Base-by-base conservation (phyloP, 208 protist genomes). In the Tritrichomonas musculus region DNA sequence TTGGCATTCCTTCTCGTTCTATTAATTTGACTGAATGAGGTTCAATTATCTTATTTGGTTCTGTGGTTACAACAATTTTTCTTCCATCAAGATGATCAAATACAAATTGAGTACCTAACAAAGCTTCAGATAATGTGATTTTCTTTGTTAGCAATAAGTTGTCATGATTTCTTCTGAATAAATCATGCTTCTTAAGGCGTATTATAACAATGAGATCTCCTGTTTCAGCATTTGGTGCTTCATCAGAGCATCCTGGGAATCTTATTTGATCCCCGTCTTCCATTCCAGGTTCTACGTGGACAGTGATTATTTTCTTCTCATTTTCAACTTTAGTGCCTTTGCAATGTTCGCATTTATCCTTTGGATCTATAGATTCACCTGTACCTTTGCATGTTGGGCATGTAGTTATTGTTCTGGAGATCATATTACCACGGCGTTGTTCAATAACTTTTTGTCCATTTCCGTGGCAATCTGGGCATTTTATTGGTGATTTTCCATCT, bases 201-300 rank as follows among this genome's bases (percentile, higher is more conserved):
- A 92, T 22, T 11, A 41, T 33, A 11, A 66, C n/a, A n/a, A n/a
- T n/a, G n/a, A n/a, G n/a, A n/a, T n/a, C n/a, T n/a, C n/a, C n/a
- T n/a, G n/a, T n/a, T n/a, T n/a, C n/a, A n/a, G n/a, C n/a, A n/a
- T n/a, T n/a, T n/a, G n/a, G n/a, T n/a, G n/a, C n/a, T n/a, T n/a
- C n/a, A n/a, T n/a, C n/a, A n/a, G n/a, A n/a, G n/a, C n/a, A n/a
- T n/a, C n/a, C n/a, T n/a, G n/a, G n/a, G n/a, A n/a, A n/a, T n/a
- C n/a, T n/a, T n/a, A n/a, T n/a, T n/a, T n/a, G n/a, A n/a, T n/a
- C n/a, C n/a, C n/a, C n/a, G n/a, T n/a, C n/a, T n/a, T n/a, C n/a
- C n/a, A n/a, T n/a, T n/a, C n/a, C n/a, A n/a, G 27, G 47, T 92
- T 92, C 82, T 9, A 92, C 66, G 22, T 92, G 25, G 36, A 92